Percentiles rank a stretch among this genome's conserved stretches.
Conservation (phyloP, 495 filamentous ascomycete genomes). For the Annulohypoxylon stygium region DNA sequence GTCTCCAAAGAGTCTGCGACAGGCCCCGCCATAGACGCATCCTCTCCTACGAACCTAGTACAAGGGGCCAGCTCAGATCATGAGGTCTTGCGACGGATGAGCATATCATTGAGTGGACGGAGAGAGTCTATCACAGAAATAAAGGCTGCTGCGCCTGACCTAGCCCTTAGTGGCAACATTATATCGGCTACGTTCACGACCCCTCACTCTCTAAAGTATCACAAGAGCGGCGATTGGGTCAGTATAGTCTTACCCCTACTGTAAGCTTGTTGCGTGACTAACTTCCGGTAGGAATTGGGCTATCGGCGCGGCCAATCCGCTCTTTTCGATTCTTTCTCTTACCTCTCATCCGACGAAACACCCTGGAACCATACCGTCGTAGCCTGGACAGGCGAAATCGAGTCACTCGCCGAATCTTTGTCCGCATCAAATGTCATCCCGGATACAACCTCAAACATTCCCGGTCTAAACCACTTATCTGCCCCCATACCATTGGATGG, state of each 20-base stretch:
- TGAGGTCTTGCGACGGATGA: constrained; percentile 75
- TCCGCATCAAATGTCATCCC: constrained; percentile 59
- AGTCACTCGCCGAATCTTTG: constrained; percentile 60
- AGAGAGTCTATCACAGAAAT: constrained; percentile 67
- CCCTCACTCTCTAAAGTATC: constrained; percentile 78
- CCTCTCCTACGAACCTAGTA: constrained; percentile 62
- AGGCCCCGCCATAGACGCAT: constrained; percentile 17
- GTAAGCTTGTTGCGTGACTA: constrained; percentile 16
- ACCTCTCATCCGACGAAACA: constrained; percentile 79
- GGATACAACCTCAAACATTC: constrained; percentile 55
- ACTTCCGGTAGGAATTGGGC: constrained; percentile 70
- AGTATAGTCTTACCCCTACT: constrained; percentile 42
- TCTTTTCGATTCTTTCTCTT: constrained; percentile 87
- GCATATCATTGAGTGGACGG: constrained; percentile 60
- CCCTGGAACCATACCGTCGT: constrained; percentile 90
- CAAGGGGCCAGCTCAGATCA: constrained; percentile 67
- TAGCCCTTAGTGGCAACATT: constrained; percentile 82
- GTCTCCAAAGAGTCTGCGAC: constrained; percentile 29
- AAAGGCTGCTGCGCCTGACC: constrained; percentile 71
- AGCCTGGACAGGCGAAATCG: constrained; percentile 93
- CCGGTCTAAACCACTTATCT: constrained; percentile 70
- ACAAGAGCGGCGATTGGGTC: constrained; percentile 81
- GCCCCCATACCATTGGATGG: constrained; percentile 79
- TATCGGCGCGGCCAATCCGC: constrained; percentile 86
- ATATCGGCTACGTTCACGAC: constrained; percentile 91